Percentiles rank a stretch among this genome's conserved stretches.
phyloP scores from a whole-genome alignment of 1,139 yeast species.

The Groenewaldozyma auringiensis region DNA sequence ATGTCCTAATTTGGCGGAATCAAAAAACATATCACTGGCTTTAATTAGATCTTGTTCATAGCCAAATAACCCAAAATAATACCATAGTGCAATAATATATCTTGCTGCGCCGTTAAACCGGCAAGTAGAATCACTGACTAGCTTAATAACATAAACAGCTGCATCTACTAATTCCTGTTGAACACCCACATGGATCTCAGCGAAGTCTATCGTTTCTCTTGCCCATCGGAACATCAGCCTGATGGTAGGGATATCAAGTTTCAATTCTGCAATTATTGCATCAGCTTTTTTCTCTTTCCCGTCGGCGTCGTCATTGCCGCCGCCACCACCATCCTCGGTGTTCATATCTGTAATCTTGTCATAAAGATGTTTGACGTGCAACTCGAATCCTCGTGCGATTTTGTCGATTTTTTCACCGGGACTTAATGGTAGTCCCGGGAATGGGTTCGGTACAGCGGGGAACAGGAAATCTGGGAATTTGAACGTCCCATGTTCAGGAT shows the following conservation, averaged over 20 bases:
- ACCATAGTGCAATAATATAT: conserved; percentile 29
- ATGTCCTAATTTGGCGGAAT: conserved; percentile 28
- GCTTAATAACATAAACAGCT: conserved; percentile 23
- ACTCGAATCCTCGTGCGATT: conserved; percentile 20
- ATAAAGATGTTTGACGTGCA: conserved; percentile 14
- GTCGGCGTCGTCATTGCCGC: too few relatives aligned
- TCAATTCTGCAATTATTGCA: conserved; percentile 4
- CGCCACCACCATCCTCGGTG: background rate
- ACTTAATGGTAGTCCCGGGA: conserved; percentile 25
- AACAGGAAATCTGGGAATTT: conserved; percentile 28
- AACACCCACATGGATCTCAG: conserved; percentile 26
- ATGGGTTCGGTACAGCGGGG: conserved; percentile 25
- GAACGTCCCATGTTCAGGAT: conserved; percentile 13
- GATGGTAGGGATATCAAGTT: background rate
- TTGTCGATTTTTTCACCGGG: conserved; percentile 24
- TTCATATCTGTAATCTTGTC: background rate
- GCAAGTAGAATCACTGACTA: conserved; percentile 16
- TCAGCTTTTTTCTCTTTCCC: background rate
- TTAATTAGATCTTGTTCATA: conserved; percentile 13
- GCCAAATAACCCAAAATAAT: conserved; percentile 25
- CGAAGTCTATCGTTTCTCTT: conserved; percentile 27
- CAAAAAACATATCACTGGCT: conserved; percentile 26
- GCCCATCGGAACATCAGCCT: conserved; percentile 28
- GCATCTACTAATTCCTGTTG: conserved; percentile 19
- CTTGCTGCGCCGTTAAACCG: conserved; percentile 26